Evolutionary conservation across 192 early-diverging fungal species (phyloP).

Genomic region (Podila verticillata): DNA sequence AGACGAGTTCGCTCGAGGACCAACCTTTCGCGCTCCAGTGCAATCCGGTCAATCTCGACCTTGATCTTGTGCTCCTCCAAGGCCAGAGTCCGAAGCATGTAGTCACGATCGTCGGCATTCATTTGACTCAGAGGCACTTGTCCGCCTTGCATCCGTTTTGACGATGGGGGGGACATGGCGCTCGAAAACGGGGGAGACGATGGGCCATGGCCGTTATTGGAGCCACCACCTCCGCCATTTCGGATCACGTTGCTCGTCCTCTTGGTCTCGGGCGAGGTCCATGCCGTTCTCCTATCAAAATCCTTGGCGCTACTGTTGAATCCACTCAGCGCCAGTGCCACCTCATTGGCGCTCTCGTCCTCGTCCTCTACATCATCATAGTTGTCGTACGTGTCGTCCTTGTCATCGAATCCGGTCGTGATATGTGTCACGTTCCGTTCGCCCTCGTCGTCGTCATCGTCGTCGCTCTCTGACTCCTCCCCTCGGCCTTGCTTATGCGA

Average conservation of each 20-base stretch:
- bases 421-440: background rate
- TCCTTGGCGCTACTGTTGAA: no score
- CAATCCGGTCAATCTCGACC: slow-evolving; percentile 30
- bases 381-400: background rate
- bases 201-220: no score
- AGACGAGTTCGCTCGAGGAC: slow-evolving; percentile 20
- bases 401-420: background rate
- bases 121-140: slow-evolving; percentile 20
- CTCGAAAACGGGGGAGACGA: no score
- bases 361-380: background rate
- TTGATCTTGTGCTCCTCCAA: slow-evolving; percentile 35
- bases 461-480: background rate
- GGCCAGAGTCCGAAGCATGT: slow-evolving; percentile 18
- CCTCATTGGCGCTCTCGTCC: background rate
- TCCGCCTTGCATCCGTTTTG: background rate
- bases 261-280: no score
- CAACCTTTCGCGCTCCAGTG: slow-evolving; percentile 26
- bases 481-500: background rate
- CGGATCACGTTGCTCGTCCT: no score
- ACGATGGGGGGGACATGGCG: background rate
- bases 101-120: slow-evolving; percentile 20
- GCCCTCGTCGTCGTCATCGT: background rate
- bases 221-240: no score
- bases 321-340: background rate
- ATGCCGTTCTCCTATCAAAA: no score